These are phyloP conservation scores for Nigrospora osmanthi DNA, from an alignment of 2,329 filamentous ascomycete genomes.

Conservation along the genomic window DNA sequence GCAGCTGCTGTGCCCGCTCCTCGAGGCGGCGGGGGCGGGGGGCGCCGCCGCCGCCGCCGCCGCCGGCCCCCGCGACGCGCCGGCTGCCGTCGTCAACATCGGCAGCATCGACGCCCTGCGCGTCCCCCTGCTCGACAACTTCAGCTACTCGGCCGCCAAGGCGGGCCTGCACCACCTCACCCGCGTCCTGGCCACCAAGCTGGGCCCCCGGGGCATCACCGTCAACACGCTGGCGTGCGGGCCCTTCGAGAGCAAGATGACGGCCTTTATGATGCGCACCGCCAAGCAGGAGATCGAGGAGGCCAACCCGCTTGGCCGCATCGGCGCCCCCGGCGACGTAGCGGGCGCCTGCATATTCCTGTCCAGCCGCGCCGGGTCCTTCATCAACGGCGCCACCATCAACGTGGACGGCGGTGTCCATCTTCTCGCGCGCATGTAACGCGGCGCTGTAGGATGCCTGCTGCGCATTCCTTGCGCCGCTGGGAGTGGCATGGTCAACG, in stretches of 20 bases:
- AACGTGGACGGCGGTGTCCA: slow-evolving; percentile 49
- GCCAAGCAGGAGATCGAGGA: slow-evolving; percentile 45
- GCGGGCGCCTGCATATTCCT: slow-evolving; percentile 66
- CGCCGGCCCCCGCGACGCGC: slow-evolving; percentile 29
- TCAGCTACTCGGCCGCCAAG: slow-evolving; percentile 53
- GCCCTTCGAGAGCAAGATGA: slow-evolving; percentile 64
- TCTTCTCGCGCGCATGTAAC: slow-evolving; percentile 36
- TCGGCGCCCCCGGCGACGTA: slow-evolving; percentile 61
- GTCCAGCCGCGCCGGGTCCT: slow-evolving; percentile 57
- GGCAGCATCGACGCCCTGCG: slow-evolving; percentile 56
- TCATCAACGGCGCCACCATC: slow-evolving; percentile 58
- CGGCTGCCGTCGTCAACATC: slow-evolving; percentile 56
- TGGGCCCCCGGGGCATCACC: slow-evolving; percentile 53
- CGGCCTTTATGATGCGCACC: slow-evolving; percentile 50
- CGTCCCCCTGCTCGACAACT: slow-evolving; percentile 52
- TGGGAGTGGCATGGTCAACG: too few species aligned
- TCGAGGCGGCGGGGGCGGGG: too few species aligned
- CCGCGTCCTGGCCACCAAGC: slow-evolving; percentile 49
- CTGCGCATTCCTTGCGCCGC: too few species aligned
- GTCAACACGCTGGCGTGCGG: slow-evolving; percentile 65
- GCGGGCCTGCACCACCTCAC: slow-evolving; percentile 58
- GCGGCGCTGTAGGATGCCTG: too few species aligned
- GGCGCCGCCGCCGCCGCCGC: slow-evolving; percentile 20
- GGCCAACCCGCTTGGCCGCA: slow-evolving; percentile 57
- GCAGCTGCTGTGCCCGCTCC: slow-evolving; percentile 50